Conservation (phyloP, 768 basidiomycete genomes). For the Termitomyces sp. region DNA sequence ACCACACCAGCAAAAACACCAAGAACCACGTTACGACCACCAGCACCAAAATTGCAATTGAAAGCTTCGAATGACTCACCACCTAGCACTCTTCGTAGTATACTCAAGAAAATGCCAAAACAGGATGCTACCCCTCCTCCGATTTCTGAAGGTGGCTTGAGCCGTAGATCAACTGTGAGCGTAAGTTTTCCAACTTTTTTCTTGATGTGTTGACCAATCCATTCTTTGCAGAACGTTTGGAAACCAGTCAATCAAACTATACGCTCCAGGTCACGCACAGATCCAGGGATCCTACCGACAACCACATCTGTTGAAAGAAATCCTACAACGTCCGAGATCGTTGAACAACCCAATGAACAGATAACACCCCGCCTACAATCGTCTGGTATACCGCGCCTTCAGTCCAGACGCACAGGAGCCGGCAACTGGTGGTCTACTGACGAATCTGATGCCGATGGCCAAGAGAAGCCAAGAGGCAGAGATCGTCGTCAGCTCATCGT, state of each 20-base stretch:
- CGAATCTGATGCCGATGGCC: slow-evolving; percentile 36
- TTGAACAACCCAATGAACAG: neutral
- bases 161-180: slow-evolving; percentile 14
- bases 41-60: slow-evolving; percentile 23
- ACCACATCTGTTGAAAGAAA: neutral
- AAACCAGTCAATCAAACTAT: slow-evolving; percentile 4
- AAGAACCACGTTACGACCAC: slow-evolving; percentile 33
- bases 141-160: slow-evolving; percentile 8
- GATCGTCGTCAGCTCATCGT: slow-evolving; percentile 38
- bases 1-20: slow-evolving; percentile 25
- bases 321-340: neutral
- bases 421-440: slow-evolving; percentile 20
- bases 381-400: slow-evolving; percentile 32
- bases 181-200: slow-evolving; percentile 5
- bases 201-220: neutral
- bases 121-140: neutral
- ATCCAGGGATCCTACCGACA: slow-evolving; percentile 20
- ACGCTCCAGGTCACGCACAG: slow-evolving; percentile 29
- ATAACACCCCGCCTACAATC: neutral
- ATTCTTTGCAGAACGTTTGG: neutral
- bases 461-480: slow-evolving; percentile 30
- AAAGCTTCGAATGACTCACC: slow-evolving; percentile 10
- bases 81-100: slow-evolving; percentile 25
- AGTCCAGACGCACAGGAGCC: slow-evolving; percentile 16
- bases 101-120: slow-evolving; percentile 14